Conservation (phyloP, 306 rosid genomes). For the Quercus parvula region DNA sequence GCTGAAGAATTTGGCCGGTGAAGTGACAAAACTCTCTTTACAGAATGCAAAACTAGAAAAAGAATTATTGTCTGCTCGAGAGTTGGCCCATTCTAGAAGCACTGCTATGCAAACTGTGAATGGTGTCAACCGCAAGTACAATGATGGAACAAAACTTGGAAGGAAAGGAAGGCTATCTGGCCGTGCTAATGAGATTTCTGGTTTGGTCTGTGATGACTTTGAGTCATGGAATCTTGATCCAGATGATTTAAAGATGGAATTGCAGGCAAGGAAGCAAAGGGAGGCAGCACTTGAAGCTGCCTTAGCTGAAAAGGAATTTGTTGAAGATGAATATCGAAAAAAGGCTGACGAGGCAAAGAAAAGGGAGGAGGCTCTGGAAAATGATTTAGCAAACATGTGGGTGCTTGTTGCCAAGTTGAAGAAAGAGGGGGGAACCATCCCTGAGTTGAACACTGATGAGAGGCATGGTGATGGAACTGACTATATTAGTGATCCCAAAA, state of each 20-base stretch:
- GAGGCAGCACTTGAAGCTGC: slow-evolving; percentile 93
- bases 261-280: slow-evolving; percentile 92
- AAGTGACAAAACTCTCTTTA: slow-evolving; percentile 90
- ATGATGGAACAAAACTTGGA: slow-evolving; percentile 60
- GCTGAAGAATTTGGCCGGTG: slow-evolving; percentile 94
- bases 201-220: slow-evolving; percentile 54
- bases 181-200: slow-evolving; percentile 61
- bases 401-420: slow-evolving; percentile 97
- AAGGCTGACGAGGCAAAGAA: slow-evolving; percentile 86
- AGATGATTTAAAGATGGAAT: slow-evolving; percentile 81
- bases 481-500: slow-evolving; percentile 34
- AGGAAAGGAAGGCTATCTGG: slow-evolving; percentile 77
- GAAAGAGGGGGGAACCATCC: slow-evolving; percentile 74
- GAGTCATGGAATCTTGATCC: slow-evolving; percentile 81
- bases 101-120: slow-evolving; percentile 46
- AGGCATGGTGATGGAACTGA: slow-evolving; percentile 45
- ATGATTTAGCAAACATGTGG: slow-evolving; percentile 99
- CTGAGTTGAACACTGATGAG: slow-evolving; percentile 54
- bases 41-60: slow-evolving; percentile 85
- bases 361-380: slow-evolving; percentile 93
- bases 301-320: slow-evolving; percentile 79
- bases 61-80: slow-evolving; percentile 75
- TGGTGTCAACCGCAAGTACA: slow-evolving; percentile 66
- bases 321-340: slow-evolving; percentile 80
- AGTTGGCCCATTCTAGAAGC: slow-evolving; percentile 59